Percentiles rank a stretch among this genome's conserved stretches.
phyloP scores from a whole-genome alignment of 805 yeast species.

The Ogataea corticis region DNA sequence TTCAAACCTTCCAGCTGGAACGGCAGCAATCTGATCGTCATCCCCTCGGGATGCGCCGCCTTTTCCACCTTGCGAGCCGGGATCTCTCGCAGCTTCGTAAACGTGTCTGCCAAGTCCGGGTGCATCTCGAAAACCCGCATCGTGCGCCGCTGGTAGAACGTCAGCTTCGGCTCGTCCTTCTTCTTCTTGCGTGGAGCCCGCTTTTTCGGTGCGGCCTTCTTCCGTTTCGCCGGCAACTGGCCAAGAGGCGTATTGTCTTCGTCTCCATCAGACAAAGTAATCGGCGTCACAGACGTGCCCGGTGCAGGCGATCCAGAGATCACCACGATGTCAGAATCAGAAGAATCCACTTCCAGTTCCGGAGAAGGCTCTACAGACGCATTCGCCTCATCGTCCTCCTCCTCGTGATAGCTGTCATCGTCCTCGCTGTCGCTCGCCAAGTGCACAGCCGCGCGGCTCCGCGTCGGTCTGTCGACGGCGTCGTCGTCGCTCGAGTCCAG shows the following conservation, averaged over 20 bases:
- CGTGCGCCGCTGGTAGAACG: conserved; percentile 71
- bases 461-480: not conserved
- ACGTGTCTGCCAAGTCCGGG: conserved; percentile 74
- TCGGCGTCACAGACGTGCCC: conserved; percentile 12
- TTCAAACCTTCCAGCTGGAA: conserved; percentile 92
- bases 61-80: conserved; percentile 49
- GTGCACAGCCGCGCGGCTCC: not conserved
- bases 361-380: too few relatives aligned
- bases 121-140: conserved; percentile 68
- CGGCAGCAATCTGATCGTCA: conserved; percentile 75
- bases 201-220: conserved; percentile 26
- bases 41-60: conserved; percentile 76
- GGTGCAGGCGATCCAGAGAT: conserved; percentile 22
- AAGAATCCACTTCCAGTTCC: too few relatives aligned
- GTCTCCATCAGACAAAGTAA: conserved; percentile 18
- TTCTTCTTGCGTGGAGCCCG: conserved; percentile 6
- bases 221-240: conserved; percentile 11
- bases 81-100: conserved; percentile 57
- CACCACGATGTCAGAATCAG: too few relatives aligned
- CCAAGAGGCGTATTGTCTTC: conserved; percentile 19
- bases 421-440: conserved; percentile 10
- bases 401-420: conserved; percentile 14
- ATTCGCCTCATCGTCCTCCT: conserved; percentile 8
- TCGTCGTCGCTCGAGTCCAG: conserved; percentile 8
- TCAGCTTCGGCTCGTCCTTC: conserved; percentile 44